Evolutionary conservation across 1,284 basidiomycete species (phyloP), one percentile per base, ranked within the genome.

Genomic region (Laetiporus sulphureus): DNA sequence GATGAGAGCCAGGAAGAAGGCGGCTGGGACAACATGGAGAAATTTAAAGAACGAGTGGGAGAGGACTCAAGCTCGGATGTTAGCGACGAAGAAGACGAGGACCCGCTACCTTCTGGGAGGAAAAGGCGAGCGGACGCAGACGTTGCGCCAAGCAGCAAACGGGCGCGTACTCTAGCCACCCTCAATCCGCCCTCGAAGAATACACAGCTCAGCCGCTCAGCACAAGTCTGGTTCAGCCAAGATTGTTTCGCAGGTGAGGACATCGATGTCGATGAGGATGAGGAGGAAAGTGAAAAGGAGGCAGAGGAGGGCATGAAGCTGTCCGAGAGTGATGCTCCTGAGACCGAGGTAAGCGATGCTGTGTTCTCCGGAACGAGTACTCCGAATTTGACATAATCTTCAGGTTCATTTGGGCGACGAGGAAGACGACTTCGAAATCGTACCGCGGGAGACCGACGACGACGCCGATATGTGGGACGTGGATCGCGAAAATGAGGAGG

Each of bases 221-320:
- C 82, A 0, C 68, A 77, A 51, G 54, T 98, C 16, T 99, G 96
- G 96, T 99, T 99, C 64, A 88, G 91, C 56, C 96, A 98, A 63
- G 85, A 88, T 38, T 66, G 97, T 37, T 99, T 99, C 71, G 76
- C 82, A 45, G 86, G 75, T n/a, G 59, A 90, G 5, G 79, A 78
- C 21, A 72, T 73, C 36, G 55, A 79, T 6, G 69, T 69, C 8
- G 68, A 68, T n/a, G 58, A 73, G n/a, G 57, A 62, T 12, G 66
- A 66, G 12, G 59, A 63, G 7, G 69, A 67, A 11, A 65, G 65
- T 1, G 64, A 62, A 3, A 61, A 48, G 47, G 65, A 51, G 6
- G 45, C 38, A 19, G 70, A 74, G 32, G 53, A 43, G n/a, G n/a
- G n/a, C n/a, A n/a, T n/a, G n/a, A n/a, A n/a, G n/a, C n/a, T n/a